Base-by-base conservation (phyloP, 306 rosid genomes). In the Alnus glutinosa region DNA sequence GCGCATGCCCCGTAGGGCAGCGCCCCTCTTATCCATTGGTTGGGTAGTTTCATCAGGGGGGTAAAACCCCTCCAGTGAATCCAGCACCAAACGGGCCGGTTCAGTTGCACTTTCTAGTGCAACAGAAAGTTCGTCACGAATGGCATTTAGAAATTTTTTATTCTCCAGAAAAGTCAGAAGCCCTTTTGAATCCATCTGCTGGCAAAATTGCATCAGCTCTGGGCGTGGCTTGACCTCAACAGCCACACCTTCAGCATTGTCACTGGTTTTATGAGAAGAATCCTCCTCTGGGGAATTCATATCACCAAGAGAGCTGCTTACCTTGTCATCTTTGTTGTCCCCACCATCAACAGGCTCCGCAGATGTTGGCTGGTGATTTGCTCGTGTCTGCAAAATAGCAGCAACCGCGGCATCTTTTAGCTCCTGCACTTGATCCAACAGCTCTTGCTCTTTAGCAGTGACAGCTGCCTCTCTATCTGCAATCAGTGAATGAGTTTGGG, bases 31-130 rank as follows among this genome's bases (percentile, higher is more conserved):
- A 83, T 81, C 90, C 68, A 84, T 86, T 74, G 69, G 85, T 87
- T 81, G 80, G 81, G 85, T 80, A 79, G 90, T 87, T 74, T 87
- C 89, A 83, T 63, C 80, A 77, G 88, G 69, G 88, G 94, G 95
- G 89, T 90, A 90, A 87, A 92, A 89, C 88, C 92, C 93, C 92
- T 80, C 92, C 78, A 92, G 86, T 77, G 89, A 90, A 89, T 83
- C 90, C 89, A 92, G 95, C 94, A 90, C 97, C 86, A 92, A 73
- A 44, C 61, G 80, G 74, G 89, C 92, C 30, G 92, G 90, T 54
- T 86, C 89, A 78, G 85, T 77, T 78, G 94, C 92, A 84, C 83
- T 77, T 87, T 85, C 86, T 77, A 92, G 88, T 78, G 97, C 97
- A 89, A 87, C 76, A 78, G 89, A 82, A 79, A 92, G 88, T 82